Percentiles rank a stretch among this genome's conserved stretches.
Evolutionary conservation across 805 yeast genomes (phyloP).

Genomic region (Candida qinlingensis): DNA sequence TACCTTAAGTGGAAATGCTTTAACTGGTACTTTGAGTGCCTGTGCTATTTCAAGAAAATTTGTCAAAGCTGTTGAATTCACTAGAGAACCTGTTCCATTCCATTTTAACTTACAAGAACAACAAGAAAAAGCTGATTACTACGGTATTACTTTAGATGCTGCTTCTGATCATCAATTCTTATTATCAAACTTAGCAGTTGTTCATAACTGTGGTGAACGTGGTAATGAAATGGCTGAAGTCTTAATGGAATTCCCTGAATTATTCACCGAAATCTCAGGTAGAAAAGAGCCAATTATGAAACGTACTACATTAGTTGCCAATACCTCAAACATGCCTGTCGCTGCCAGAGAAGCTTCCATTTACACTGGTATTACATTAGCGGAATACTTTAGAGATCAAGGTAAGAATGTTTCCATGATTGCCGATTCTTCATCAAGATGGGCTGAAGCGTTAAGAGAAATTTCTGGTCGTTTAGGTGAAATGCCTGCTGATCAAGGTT

Average conservation of each 20-base stretch:
- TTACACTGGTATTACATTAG: constrained; percentile 97
- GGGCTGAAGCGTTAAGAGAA: constrained; percentile 99
- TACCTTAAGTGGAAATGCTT: constrained; percentile 23
- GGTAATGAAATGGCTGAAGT: constrained; percentile 99
- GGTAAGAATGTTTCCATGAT: constrained; percentile 99
- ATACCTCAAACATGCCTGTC: constrained; percentile 99
- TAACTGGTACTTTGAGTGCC: constrained; percentile 23
- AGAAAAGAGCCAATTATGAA: constrained; percentile 98
- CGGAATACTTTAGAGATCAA: constrained; percentile 99
- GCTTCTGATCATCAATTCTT: constrained; percentile 39
- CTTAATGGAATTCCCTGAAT: constrained; percentile 98
- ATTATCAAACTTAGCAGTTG: constrained; percentile 33
- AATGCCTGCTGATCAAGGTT: constrained; percentile 99
- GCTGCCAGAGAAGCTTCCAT: constrained; percentile 99
- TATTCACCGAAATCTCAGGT: constrained; percentile 85
- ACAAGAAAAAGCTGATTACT: constrained; percentile 31
- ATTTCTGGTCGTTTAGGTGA: constrained; percentile 99
- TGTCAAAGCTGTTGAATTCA: background rate
- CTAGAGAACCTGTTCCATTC: constrained; percentile 17
- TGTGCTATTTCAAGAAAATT: constrained; percentile 23
- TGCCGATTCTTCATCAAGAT: constrained; percentile 99
- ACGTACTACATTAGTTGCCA: constrained; percentile 97
- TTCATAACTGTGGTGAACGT: constrained; percentile 70
- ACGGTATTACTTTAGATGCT: constrained; percentile 34
- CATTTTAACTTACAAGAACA: constrained; percentile 27